Base-by-base conservation (phyloP, 1,139 yeast species). In the Pichiaceae sp. region DNA sequence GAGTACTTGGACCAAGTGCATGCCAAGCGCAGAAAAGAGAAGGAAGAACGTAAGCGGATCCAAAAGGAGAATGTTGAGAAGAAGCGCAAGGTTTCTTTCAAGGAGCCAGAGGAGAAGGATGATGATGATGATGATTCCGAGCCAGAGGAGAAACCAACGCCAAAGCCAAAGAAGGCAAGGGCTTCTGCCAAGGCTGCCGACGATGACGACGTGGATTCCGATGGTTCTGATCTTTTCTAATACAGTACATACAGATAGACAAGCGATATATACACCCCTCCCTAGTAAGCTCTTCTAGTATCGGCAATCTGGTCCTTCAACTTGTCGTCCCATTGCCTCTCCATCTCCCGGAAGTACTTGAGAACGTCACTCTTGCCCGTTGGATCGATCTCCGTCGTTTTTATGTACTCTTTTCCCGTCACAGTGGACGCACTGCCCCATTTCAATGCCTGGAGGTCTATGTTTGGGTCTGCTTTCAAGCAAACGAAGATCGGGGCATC, bases 1-100 rank as follows among this genome's bases (percentile, higher is more conserved):
- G 65, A 66, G 46, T 69, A 63, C 30, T 62, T 86, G 50, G 94
- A 85, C 45, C 70, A 72, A 60, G 71, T 65, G 52, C 96, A 87
- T 56, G 72, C 73, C 32, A 66, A 66, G 44, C 75, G 73, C 56
- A 68, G 70, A 52, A 72, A 70, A 52, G 61, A 80, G 48, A 84
- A 78, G 62, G 81, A 72, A 19, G 70, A 75, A 52, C 75, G 97
- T 64, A 74, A 84, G 58, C 74, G 76, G 49, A 78, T 72, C 50
- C 97, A 89, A 61, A 78, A 77, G 50, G 87, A 72, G 37, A 85
- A 87, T 52, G 83, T 89, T 38, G 72, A 78, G 34, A 76, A 72
- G 45, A 89, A 89, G 70, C n/a, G 27, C 28, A 29, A 20, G 29
- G 23, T 20, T n/a, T 47, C 18, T 75, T 93, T 50, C 82, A 82